phyloP scores from a whole-genome alignment of 805 yeast species.

The Pichia sporocuriosa region DNA sequence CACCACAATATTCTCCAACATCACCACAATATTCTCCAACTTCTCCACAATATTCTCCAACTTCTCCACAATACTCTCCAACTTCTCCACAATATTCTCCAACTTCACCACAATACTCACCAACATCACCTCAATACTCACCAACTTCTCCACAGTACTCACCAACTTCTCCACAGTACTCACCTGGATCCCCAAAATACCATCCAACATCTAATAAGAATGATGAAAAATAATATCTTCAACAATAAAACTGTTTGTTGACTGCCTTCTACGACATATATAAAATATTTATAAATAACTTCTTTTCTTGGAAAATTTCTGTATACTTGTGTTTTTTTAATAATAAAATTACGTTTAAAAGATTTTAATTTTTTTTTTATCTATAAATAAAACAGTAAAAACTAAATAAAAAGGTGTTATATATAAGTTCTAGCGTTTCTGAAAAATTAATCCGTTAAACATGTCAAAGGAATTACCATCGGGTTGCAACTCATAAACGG shows the following conservation, averaged over 20 bases:
- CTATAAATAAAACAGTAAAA: not conserved
- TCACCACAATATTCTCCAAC: constrained; percentile 52
- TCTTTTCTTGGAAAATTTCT: constrained; percentile 10
- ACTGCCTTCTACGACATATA: not conserved
- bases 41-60: constrained; percentile 51
- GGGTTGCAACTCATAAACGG: constrained; percentile 71
- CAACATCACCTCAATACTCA: constrained; percentile 70
- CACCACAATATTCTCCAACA: constrained; percentile 62
- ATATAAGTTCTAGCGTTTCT: constrained; percentile 29
- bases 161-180: constrained; percentile 72
- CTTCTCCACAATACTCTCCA: constrained; percentile 63
- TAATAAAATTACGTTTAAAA: constrained; percentile 11
- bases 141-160: constrained; percentile 71
- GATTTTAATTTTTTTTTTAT: not conserved
- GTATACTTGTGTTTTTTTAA: constrained; percentile 12
- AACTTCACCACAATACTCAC: constrained; percentile 59
- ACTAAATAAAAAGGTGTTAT: not conserved
- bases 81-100: constrained; percentile 75
- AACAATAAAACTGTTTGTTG: not conserved
- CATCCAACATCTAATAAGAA: constrained; percentile 55
- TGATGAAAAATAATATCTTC: constrained; percentile 15
- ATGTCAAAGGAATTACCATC: constrained; percentile 98
- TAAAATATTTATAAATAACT: constrained; percentile 7
- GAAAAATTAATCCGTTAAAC: constrained; percentile 79
- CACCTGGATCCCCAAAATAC: constrained; percentile 55